These are phyloP conservation scores for Seminavis robusta DNA, from an alignment of 108 stramenopile genomes.

Conservation along the genomic window DNA sequence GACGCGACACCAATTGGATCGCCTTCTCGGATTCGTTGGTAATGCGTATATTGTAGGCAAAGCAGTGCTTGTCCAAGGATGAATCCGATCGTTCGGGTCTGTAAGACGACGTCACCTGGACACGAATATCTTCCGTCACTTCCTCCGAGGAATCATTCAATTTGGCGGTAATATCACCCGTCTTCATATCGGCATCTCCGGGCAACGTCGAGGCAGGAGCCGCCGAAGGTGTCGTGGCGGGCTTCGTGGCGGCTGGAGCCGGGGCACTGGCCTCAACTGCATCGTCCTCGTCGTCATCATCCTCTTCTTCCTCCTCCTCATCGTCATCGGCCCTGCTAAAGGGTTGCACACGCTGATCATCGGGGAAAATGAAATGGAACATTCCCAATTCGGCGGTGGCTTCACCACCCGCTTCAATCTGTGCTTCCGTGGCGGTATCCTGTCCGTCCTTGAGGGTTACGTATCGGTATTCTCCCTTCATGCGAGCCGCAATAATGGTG, in stretches of 20 bases:
- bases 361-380: constrained; percentile 86
- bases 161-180: constrained; percentile 52
- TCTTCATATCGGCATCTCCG: constrained; percentile 81
- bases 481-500: constrained; percentile 79
- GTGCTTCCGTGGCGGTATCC: constrained; percentile 67
- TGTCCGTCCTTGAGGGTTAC: constrained; percentile 57
- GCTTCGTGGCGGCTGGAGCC: constrained; percentile 6
- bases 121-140: constrained; percentile 68
- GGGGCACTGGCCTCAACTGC: constrained; percentile 22
- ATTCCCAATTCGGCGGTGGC: constrained; percentile 65
- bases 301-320: constrained; percentile 80
- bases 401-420: constrained; percentile 69
- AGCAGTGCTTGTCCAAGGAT: constrained; percentile 79
- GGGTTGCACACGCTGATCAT: constrained; percentile 82
- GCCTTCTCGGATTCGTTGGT: constrained; percentile 76
- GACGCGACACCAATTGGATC: constrained; percentile 84
- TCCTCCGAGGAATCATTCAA: constrained; percentile 68
- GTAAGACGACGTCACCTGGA: constrained; percentile 80
- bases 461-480: constrained; percentile 81
- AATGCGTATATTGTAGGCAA: constrained; percentile 92
- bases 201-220: constrained; percentile 56
- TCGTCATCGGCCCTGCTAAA: constrained; percentile 62
- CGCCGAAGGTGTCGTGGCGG: constrained; percentile 14
- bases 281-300: constrained; percentile 39
- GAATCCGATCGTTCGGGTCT: constrained; percentile 86